phyloP scores from a whole-genome alignment of 75 land plant genomes.

The Cryptomeria japonica region DNA sequence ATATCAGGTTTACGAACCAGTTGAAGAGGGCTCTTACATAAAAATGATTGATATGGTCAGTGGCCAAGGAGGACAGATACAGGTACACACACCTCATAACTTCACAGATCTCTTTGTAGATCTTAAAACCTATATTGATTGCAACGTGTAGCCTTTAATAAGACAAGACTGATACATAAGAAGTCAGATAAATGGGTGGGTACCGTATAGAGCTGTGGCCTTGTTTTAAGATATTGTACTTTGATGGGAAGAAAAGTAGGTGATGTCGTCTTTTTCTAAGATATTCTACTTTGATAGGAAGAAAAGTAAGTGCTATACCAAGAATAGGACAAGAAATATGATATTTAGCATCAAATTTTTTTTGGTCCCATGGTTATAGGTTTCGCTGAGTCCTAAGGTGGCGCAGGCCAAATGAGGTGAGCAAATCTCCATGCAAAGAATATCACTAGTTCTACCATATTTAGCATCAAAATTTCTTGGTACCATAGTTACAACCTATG shows the following conservation, averaged over 20 bases:
- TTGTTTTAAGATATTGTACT: background rate
- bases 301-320: background rate
- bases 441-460: too few species aligned
- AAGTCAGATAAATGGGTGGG: background rate
- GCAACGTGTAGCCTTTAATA: background rate
- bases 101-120: background rate
- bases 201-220: background rate
- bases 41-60: slow-evolving; percentile 99
- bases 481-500: too few species aligned
- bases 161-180: background rate
- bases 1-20: slow-evolving; percentile 92
- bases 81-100: slow-evolving; percentile 37
- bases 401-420: too few species aligned
- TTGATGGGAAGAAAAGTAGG: background rate
- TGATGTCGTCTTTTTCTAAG: background rate
- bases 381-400: too few species aligned
- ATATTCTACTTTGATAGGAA: background rate
- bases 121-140: background rate
- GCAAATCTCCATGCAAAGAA: too few species aligned
- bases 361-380: background rate
- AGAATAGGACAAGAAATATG: background rate
- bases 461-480: too few species aligned
- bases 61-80: slow-evolving; percentile 92
- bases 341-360: background rate
- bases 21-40: slow-evolving; percentile 94